Base-by-base conservation (phyloP, 1,284 basidiomycete species). In the Papiliotrema nemorosa region DNA sequence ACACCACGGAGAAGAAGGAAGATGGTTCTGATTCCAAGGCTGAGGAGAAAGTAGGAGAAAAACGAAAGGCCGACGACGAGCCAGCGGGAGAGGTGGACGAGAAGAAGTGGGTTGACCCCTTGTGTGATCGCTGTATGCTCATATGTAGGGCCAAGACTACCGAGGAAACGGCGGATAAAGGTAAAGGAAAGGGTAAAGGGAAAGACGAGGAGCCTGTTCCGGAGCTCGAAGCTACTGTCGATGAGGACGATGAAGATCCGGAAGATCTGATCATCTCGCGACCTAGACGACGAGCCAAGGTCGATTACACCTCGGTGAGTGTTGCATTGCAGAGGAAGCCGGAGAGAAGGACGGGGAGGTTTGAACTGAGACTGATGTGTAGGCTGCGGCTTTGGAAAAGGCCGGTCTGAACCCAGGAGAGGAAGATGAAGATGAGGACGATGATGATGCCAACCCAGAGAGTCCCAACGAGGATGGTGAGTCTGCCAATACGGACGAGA, bases 291-390 rank as follows among this genome's bases (percentile, higher is more conserved):
- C 57, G 64, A 34, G 59, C 57, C 47, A 44, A 53, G 46, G 58
- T 70, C 31, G 52, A 70, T 55, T 70, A 70, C 44, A 26, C 65
- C 31, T 57, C 62, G 9, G 68, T 70, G 49, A 58, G 68, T 58
- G 22, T n/a, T 35, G 31, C 25, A 34, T 18, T 20, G 25, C 22
- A 27, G 18, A 27, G 9, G 24, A 12, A 40, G 14, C n/a, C n/a
- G n/a, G n/a, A n/a, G n/a, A n/a, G n/a, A n/a, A n/a, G n/a, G n/a
- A n/a, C n/a, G n/a, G n/a, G n/a, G n/a, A n/a, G n/a, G n/a, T n/a
- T n/a, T n/a, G n/a, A n/a, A 35, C 4, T 12, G 25, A 29, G 16
- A 34, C 22, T 26, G 31, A 27, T 21, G 48, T 33, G 13, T 36
- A 72, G 67, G 54, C 54, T 5, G 60, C 68, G 47, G 69, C 66